Conservation (phyloP, 345 rosid genomes). For the Gynandropsis gynandra region DNA sequence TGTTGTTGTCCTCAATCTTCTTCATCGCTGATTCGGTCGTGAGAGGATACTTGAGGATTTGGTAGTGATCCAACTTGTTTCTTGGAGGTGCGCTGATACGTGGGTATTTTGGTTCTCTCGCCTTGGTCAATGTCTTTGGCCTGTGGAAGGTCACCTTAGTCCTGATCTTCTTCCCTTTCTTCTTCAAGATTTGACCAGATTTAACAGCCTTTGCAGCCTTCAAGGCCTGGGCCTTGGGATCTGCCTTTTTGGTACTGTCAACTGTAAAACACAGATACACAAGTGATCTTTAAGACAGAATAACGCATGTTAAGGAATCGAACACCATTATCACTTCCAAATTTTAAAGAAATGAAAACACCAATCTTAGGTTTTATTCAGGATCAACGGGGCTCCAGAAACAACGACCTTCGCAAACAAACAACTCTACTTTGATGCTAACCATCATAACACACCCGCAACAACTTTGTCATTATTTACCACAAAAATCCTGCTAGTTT, state of each 20-base stretch:
- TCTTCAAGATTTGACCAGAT: constrained; percentile 73
- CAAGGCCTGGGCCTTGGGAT: constrained; percentile 81
- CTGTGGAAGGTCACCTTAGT: no score
- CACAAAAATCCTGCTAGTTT: no score
- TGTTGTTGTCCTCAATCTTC: constrained; percentile 93
- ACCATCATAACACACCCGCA: no score
- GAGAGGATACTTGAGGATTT: constrained; percentile 82
- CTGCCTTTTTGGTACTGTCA: constrained; percentile 52
- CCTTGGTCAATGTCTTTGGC: constrained; percentile 83
- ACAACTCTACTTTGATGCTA: no score
- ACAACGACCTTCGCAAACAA: no score
- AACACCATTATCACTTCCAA: background rate
- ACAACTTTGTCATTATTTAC: no score
- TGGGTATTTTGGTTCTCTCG: constrained; percentile 68
- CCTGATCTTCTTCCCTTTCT: constrained; percentile 68
- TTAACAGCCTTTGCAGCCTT: constrained; percentile 87
- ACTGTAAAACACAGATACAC: constrained; percentile 26
- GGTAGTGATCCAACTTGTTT: no score
- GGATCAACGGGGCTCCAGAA: no score
- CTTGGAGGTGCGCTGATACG: constrained; percentile 67
- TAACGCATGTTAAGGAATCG: background rate
- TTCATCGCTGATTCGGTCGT: constrained; percentile 95
- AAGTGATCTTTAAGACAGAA: background rate
- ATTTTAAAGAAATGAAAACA: no score
- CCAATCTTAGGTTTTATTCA: no score